Evolutionary conservation across 2,329 filamentous ascomycete genomes (phyloP), one percentile per base, ranked within the genome.

Genomic region (Thermoascus crustaceus): DNA sequence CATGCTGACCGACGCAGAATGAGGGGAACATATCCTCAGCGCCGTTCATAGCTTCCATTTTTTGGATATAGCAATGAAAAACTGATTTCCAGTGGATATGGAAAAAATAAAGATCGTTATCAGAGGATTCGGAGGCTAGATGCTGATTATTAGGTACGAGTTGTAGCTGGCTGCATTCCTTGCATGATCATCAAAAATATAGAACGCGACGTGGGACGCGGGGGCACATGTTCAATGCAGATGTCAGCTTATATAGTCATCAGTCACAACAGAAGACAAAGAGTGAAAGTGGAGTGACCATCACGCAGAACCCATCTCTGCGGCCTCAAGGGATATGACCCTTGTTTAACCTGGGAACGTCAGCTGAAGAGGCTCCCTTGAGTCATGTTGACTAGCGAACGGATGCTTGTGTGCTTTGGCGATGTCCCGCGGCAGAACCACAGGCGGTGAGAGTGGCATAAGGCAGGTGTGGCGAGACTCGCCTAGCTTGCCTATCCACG

Each of bases 1-100:
- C 75, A 63, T 80, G 75, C 39, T 79, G 74, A 40, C 75, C 76
- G 43, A 80, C 64, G 46, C 72, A 77, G 49, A 79, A 77, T 11
- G 67, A 58, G 14, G 72, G 65, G 22, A 47, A 47, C 35, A 54
- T 48, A 29, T 60, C 58, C 6, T 66, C 60, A 23, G 50, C 43
- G 23, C 48, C 48, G 36, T 39, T 46, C 34, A 52, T 51, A 30
- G 45, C 47, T 6, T 58, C 57, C 58, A 61, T 63, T 34, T 17
- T 45, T 49, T n/a, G n/a, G n/a, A n/a, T n/a, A n/a, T n/a, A n/a
- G n/a, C n/a, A n/a, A n/a, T n/a, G n/a, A n/a, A n/a, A n/a, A n/a
- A n/a, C n/a, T n/a, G n/a, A n/a, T n/a, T n/a, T n/a, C n/a, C n/a
- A n/a, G n/a, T n/a, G n/a, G n/a, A n/a, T n/a, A n/a, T n/a, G n/a